Evolutionary conservation across 768 basidiomycete genomes (phyloP).

Genomic region (Hygrocybe punicea): DNA sequence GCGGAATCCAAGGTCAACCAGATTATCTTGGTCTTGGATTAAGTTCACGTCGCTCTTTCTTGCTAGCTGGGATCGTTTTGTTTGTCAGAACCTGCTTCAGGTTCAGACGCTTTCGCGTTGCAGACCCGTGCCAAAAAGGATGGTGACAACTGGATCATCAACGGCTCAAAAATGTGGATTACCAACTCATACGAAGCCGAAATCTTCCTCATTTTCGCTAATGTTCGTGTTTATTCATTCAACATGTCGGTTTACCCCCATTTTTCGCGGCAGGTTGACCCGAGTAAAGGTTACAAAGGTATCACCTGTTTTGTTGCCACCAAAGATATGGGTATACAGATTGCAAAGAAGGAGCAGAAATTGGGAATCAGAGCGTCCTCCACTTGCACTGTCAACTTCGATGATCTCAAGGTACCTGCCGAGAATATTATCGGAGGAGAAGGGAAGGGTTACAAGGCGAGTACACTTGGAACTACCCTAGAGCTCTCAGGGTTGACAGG

Average conservation of each 20-base stretch:
- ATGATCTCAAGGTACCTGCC: slow-evolving; percentile 78
- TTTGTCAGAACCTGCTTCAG: slow-evolving; percentile 86
- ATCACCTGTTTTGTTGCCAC: slow-evolving; percentile 97
- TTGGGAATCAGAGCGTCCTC: slow-evolving; percentile 95
- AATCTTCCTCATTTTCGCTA: slow-evolving; percentile 92
- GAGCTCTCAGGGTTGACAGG: not conserved
- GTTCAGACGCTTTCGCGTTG: slow-evolving; percentile 95
- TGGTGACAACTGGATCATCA: slow-evolving; percentile 80
- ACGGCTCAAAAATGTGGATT: slow-evolving; percentile 99
- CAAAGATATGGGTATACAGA: slow-evolving; percentile 94
- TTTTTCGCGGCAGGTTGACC: slow-evolving; percentile 54
- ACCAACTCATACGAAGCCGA: slow-evolving; percentile 93
- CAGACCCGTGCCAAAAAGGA: slow-evolving; percentile 90
- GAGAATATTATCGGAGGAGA: slow-evolving; percentile 91
- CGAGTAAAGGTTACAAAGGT: slow-evolving; percentile 95
- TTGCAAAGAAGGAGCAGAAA: slow-evolving; percentile 99
- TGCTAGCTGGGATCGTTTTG: slow-evolving; percentile 91
- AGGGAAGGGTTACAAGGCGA: slow-evolving; percentile 87
- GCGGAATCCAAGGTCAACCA: slow-evolving; percentile 64
- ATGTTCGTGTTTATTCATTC: slow-evolving; percentile 45
- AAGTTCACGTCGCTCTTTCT: not conserved
- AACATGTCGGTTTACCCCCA: not conserved
- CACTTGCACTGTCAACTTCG: slow-evolving; percentile 91
- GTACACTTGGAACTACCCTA: not conserved
- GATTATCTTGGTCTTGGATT: not conserved